These are phyloP conservation scores for Nelumbo lutea DNA, from an alignment of 164 flowering plant species.

Conservation along the genomic window DNA sequence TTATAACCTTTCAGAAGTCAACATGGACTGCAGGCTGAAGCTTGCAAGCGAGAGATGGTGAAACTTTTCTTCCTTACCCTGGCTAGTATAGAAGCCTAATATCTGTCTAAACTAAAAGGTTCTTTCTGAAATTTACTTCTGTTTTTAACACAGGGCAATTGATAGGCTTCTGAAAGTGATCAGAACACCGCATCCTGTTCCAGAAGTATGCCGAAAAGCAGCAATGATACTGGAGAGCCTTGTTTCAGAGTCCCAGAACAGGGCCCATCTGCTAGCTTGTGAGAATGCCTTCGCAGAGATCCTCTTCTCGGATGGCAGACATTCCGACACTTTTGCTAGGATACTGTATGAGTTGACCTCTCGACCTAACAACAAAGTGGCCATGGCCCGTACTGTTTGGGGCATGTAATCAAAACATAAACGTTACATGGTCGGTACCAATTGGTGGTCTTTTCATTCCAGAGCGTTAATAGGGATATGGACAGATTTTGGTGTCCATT, in stretches of 20 bases:
- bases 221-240: conserved; percentile 84
- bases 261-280: conserved; percentile 61
- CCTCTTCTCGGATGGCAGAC: conserved; percentile 64
- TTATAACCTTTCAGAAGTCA: conserved; percentile 85
- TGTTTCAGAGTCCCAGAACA: conserved; percentile 86
- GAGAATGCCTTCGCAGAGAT: conserved; percentile 93
- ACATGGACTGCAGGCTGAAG: conserved; percentile 87
- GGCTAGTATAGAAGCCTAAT: not conserved
- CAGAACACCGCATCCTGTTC: conserved; percentile 80
- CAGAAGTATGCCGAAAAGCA: conserved; percentile 91
- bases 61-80: not conserved
- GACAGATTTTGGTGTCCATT: no score
- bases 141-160: conserved; percentile 58
- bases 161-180: conserved; percentile 82
- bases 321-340: conserved; percentile 88
- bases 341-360: conserved; percentile 85
- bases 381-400: conserved; percentile 82
- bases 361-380: conserved; percentile 66
- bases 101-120: not conserved
- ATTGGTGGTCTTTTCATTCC: not conserved
- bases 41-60: conserved; percentile 96
- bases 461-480: no score
- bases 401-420: conserved; percentile 49
- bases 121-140: conserved; percentile 1
- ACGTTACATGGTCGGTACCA: not conserved